These are phyloP conservation scores for Phoenix roebelenii DNA, from an alignment of 176 grass and related monocot species.

Conservation along the genomic window DNA sequence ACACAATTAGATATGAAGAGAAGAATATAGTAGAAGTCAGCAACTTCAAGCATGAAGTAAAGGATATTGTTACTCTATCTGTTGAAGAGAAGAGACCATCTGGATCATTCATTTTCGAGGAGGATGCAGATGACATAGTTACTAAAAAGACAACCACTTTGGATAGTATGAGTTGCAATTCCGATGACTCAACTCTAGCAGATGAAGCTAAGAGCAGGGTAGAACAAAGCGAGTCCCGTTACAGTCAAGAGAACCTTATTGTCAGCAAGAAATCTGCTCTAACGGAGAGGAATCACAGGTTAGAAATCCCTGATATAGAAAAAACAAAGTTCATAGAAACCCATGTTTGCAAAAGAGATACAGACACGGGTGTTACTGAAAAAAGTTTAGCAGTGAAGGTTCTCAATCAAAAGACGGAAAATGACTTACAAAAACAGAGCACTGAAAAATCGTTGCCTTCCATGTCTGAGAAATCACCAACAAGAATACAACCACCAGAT, in stretches of 20 bases:
- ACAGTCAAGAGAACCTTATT: conserved; percentile 21
- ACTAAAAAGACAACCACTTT: conserved; percentile 15
- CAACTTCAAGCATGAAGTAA: conserved; percentile 38
- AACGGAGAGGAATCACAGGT: conserved; percentile 41
- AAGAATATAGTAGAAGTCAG: conserved; percentile 75
- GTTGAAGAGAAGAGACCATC: no score
- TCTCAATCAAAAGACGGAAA: conserved; percentile 28
- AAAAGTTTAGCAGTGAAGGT: conserved; percentile 35
- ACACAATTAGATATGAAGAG: conserved; percentile 64
- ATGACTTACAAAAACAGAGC: conserved; percentile 29
- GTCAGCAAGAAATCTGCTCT: conserved; percentile 26
- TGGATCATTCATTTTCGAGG: no score
- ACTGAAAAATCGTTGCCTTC: conserved; percentile 41
- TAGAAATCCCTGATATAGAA: conserved; percentile 31
- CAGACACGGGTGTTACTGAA: conserved; percentile 35
- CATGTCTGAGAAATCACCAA: conserved; percentile 41
- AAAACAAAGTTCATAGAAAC: conserved; percentile 50
- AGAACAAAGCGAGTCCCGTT: conserved; percentile 15
- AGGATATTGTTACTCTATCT: conserved; percentile 36
- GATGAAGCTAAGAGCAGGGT: conserved; percentile 23
- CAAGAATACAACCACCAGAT: conserved; percentile 27
- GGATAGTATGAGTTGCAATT: conserved; percentile 22
- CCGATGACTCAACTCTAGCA: conserved; percentile 19
- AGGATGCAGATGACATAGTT: conserved; percentile 7
- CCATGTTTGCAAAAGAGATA: conserved; percentile 21